Percentiles rank a stretch among this genome's conserved stretches.
Evolutionary conservation across 495 filamentous ascomycete species (phyloP).

Genomic region (Penicillium dipodomyicola): DNA sequence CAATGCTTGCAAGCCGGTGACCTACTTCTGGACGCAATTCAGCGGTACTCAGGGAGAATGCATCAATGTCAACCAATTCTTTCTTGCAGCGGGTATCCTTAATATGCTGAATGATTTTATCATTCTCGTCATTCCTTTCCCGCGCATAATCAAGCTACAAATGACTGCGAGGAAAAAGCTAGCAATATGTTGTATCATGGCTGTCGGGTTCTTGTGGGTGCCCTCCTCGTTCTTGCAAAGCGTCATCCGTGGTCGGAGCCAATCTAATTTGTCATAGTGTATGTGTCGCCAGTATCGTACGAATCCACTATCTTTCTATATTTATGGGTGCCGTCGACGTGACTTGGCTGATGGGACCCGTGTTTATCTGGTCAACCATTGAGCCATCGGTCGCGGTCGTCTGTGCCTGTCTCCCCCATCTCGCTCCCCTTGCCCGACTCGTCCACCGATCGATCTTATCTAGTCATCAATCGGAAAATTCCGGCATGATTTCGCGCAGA

Average conservation of each 20-base stretch:
- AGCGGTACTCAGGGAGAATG: conserved; percentile 22
- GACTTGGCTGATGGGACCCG: conserved; percentile 39
- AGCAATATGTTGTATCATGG: conserved; percentile 38
- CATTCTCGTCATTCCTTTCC: conserved; percentile 43
- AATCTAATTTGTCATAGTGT: conserved; percentile 17
- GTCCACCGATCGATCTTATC: conserved; percentile 11
- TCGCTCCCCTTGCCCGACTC: conserved; percentile 35
- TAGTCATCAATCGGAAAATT: neutral
- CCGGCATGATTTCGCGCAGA: too few relatives aligned
- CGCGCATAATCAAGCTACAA: conserved; percentile 34
- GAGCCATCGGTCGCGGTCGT: conserved; percentile 44
- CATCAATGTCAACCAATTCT: conserved; percentile 29
- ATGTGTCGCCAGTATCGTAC: conserved; percentile 36
- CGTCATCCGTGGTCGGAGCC: neutral
- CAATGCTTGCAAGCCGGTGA: conserved; percentile 27
- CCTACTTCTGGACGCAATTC: conserved; percentile 34
- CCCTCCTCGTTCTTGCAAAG: too few relatives aligned
- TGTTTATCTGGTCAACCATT: conserved; percentile 44
- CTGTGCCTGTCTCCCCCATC: conserved; percentile 43
- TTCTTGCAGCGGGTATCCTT: conserved; percentile 29
- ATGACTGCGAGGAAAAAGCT: conserved; percentile 35
- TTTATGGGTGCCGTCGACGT: conserved; percentile 34
- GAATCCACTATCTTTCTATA: conserved; percentile 37
- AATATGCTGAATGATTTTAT: conserved; percentile 45
- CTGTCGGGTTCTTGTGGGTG: conserved; percentile 38